A percentile compares a stretch with the other conserved stretches of the same genome.
Conservation (phyloP, 768 basidiomycete genomes). For the Lactarius psammicola region DNA sequence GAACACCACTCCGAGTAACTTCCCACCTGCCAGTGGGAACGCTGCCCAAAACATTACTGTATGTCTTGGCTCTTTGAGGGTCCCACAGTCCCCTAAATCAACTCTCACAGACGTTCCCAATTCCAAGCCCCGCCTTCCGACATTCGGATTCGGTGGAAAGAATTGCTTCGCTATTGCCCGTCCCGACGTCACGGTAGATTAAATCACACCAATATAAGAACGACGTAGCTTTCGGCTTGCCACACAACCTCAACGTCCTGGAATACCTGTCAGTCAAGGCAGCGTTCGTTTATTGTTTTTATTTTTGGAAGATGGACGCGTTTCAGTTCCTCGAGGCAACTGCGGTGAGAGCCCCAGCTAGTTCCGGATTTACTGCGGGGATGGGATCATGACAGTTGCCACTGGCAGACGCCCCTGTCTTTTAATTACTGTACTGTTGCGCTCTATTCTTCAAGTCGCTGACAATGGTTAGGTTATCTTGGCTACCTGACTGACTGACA, state of each 20-base stretch:
- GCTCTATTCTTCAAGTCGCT: not conserved
- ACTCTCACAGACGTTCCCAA: not conserved
- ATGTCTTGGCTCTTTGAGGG: not conserved
- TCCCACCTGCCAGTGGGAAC: not conserved
- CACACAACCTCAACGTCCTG: not conserved
- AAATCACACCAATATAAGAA: not conserved
- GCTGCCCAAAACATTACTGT: not conserved
- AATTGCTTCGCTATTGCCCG: not conserved
- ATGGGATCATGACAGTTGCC: not conserved
- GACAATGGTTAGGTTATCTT: not conserved
- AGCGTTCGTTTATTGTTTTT: not conserved
- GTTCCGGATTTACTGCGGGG: not conserved
- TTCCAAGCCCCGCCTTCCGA: not conserved
- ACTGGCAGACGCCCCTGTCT: not conserved
- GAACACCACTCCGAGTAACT: not conserved
- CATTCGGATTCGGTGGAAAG: not conserved
- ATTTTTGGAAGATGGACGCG: not conserved
- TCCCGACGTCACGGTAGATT: not conserved
- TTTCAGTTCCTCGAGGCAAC: slow-evolving; percentile 12
- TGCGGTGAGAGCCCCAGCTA: not conserved
- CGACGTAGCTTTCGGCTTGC: not conserved
- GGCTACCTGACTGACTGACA: not conserved
- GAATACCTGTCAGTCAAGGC: not conserved
- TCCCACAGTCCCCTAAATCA: slow-evolving; percentile 15
- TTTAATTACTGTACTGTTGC: not conserved